These are phyloP conservation scores for Penicillium aurantiogriseum DNA, from an alignment of 2,329 filamentous ascomycete genomes.

Conservation along the genomic window DNA sequence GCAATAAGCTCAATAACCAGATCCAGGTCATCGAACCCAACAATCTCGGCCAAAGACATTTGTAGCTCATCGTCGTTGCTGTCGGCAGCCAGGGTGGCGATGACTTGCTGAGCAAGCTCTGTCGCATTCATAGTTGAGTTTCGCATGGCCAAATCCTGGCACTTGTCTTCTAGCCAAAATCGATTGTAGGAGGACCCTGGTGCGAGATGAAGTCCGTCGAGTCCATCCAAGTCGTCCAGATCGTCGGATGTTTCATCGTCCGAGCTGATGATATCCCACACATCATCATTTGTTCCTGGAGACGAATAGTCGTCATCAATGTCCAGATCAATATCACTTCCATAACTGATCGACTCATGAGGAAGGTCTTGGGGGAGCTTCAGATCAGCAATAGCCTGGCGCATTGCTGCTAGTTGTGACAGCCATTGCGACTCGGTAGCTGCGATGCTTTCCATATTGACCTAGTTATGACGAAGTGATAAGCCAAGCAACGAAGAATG, in stretches of 20 bases:
- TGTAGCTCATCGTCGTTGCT: slow-evolving; percentile 83
- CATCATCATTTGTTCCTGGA: slow-evolving; percentile 68
- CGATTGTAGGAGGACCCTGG: slow-evolving; percentile 51
- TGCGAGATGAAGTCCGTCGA: slow-evolving; percentile 41
- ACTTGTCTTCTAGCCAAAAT: slow-evolving; percentile 71
- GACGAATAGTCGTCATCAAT: slow-evolving; percentile 63
- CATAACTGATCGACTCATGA: slow-evolving; percentile 47
- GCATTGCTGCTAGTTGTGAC: slow-evolving; percentile 81
- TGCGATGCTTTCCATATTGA: slow-evolving; percentile 22
- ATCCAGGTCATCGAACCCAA: slow-evolving; percentile 92
- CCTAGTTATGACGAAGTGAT: not conserved
- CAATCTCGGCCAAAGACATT: slow-evolving; percentile 79
- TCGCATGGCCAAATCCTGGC: slow-evolving; percentile 61
- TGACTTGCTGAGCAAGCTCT: slow-evolving; percentile 74
- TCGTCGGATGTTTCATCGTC: slow-evolving; percentile 67
- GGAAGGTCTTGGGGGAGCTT: slow-evolving; percentile 53
- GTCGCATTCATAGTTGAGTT: slow-evolving; percentile 66
- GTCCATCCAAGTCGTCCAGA: slow-evolving; percentile 55
- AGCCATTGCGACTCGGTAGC: slow-evolving; percentile 70
- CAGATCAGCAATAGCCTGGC: slow-evolving; percentile 74
- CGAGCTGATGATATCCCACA: slow-evolving; percentile 88
- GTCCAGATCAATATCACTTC: slow-evolving; percentile 55
- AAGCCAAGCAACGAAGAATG: not conserved
- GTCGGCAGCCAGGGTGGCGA: slow-evolving; percentile 69
- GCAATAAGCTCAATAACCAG: slow-evolving; percentile 88